Base-by-base conservation (phyloP, 2,329 filamentous ascomycete genomes). In the Botrytis medusae region DNA sequence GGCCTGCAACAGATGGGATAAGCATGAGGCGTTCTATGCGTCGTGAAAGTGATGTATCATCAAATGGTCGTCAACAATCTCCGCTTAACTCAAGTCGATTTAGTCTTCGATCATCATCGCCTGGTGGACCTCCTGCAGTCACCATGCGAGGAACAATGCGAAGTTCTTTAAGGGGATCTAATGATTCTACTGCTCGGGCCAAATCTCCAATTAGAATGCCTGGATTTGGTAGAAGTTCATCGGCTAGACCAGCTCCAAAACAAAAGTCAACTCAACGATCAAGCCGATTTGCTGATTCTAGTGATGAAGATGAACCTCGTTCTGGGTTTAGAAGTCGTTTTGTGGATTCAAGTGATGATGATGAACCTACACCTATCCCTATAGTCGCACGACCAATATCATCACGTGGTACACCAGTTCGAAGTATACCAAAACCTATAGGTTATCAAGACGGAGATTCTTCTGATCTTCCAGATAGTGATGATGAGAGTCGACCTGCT, bases 21-120 rank as follows among this genome's bases (percentile, higher is more conserved):
- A 87, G 84, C 1, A 93, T 97, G 85, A 90, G 91, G 73, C 87
- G 86, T 69, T 93, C 92, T 2, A 93, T 97, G 92, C 88, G 94
- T 74, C 83, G 82, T 40, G 80, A 77, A 60, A 64, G 59, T 20
- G 77, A 79, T 14, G 48, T 60, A 40, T 63, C 83, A 25, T 77
- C 80, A 14, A 81, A 82, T 68, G 77, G 79, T 57, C 71, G 76
- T 9, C 67, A 73, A 60, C 74, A 84, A 61, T 80, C 83, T 40
- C 82, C 82, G 2, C 80, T 81, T 62, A 82, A 83, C 22, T 84
- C 88, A n/a, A 87, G 88, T n/a, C 86, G 88, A 37, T 91, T 93
- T 79, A 93, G 90, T 74, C 84, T 94, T 48, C 88, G 92, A 44
- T 92, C 92, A 0, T 77, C 92, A 59, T 95, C 92, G 2, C 93